A percentile compares a stretch with the other conserved stretches of the same genome.
These are phyloP conservation scores for Drosera capensis DNA, from an alignment of 148 eudicot species.

Conservation along the genomic window DNA sequence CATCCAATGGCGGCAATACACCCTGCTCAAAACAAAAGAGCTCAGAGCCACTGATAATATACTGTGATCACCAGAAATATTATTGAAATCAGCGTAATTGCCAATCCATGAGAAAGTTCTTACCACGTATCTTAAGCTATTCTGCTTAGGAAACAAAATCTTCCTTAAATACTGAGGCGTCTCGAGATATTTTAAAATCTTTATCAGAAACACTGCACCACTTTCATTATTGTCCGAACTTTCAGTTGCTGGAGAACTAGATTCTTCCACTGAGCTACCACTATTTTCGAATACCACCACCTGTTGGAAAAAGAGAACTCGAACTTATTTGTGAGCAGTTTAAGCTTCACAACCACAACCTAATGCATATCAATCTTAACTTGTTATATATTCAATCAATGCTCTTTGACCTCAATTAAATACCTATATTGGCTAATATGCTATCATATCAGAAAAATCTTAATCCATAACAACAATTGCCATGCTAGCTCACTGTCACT, in stretches of 20 bases:
- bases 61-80: not conserved
- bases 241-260: constrained; percentile 16
- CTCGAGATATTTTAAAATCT: constrained; percentile 76
- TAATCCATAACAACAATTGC: no score
- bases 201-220: constrained; percentile 68
- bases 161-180: constrained; percentile 90
- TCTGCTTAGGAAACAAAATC: constrained; percentile 52
- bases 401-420: no score
- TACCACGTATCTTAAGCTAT: constrained; percentile 80
- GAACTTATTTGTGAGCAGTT: not conserved
- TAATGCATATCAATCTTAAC: no score
- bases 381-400: no score
- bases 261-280: constrained; percentile 23
- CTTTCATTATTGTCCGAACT: constrained; percentile 45
- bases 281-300: constrained; percentile 74
- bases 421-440: no score
- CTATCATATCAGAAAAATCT: no score
- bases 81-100: not conserved
- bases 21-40: constrained; percentile 37
- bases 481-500: no score
- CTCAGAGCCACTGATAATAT: not conserved
- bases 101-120: constrained; percentile 8
- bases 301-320: constrained; percentile 9
- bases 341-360: no score
- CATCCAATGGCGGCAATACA: constrained; percentile 90